phyloP scores from a whole-genome alignment of 108 stramenopile genomes.

The Discostella stelligeroides region DNA sequence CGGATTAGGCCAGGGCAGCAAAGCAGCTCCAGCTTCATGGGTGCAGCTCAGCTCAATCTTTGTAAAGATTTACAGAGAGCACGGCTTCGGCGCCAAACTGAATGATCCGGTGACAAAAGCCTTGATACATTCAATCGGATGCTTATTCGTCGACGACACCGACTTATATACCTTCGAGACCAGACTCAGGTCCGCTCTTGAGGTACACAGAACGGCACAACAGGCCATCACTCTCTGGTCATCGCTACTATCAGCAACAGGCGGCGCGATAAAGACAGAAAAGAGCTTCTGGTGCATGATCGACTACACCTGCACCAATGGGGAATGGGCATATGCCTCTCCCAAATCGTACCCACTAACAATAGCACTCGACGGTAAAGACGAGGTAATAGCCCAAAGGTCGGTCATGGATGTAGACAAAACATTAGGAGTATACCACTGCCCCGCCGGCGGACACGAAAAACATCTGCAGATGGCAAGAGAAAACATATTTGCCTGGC shows the following conservation, averaged over 20 bases:
- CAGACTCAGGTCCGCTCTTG: neutral
- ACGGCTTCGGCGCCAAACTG: neutral
- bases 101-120: neutral
- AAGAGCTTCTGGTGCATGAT: conserved; percentile 3
- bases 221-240: neutral
- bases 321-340: neutral
- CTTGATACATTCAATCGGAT: neutral
- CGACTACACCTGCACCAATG: neutral
- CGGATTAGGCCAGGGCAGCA: too few species aligned
- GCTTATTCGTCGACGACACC: conserved; percentile 2
- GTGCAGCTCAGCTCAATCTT: conserved; percentile 1
- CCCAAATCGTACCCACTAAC: neutral
- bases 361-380: neutral
- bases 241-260: neutral
- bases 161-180: neutral
- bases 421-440: neutral
- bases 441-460: neutral
- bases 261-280: neutral
- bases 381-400: neutral
- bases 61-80: neutral
- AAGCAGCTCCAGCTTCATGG: too few species aligned
- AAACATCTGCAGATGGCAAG: neutral
- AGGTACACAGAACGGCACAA: neutral
- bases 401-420: neutral
- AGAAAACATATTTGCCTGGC: neutral